These are phyloP conservation scores for Penicillium griseofulvum DNA, from an alignment of 2,329 filamentous ascomycete genomes.

Conservation along the genomic window DNA sequence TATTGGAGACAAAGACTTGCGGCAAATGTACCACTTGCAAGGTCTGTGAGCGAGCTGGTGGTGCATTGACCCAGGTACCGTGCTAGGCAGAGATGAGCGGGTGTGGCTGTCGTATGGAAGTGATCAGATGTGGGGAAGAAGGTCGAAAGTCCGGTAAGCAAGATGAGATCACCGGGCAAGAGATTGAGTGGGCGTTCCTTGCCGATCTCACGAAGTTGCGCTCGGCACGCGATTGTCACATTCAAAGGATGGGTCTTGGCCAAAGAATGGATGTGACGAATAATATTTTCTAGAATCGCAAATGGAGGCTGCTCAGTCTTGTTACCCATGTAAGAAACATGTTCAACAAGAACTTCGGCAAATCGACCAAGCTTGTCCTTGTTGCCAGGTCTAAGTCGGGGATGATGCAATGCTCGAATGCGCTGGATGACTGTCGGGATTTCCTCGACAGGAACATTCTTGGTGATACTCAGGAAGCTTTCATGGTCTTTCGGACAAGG, in stretches of 20 bases:
- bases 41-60: slow-evolving; percentile 63
- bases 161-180: slow-evolving; percentile 68
- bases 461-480: slow-evolving; percentile 67
- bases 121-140: slow-evolving; percentile 96
- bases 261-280: slow-evolving; percentile 89
- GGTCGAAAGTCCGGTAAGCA: slow-evolving; percentile 78
- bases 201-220: slow-evolving; percentile 61
- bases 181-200: slow-evolving; percentile 53
- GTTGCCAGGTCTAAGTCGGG: slow-evolving; percentile 79
- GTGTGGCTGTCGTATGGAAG: slow-evolving; percentile 92
- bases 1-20: slow-evolving; percentile 77
- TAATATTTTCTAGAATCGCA: slow-evolving; percentile 69
- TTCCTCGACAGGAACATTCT: slow-evolving; percentile 61
- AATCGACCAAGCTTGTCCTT: slow-evolving; percentile 71
- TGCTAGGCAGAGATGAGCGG: slow-evolving; percentile 78
- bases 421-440: slow-evolving; percentile 79
- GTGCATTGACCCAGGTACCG: slow-evolving; percentile 78
- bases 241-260: slow-evolving; percentile 79
- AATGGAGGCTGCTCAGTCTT: slow-evolving; percentile 57
- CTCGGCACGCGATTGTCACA: slow-evolving; percentile 73
- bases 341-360: slow-evolving; percentile 49
- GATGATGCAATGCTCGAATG: slow-evolving; percentile 88
- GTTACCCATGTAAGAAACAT: slow-evolving; percentile 59
- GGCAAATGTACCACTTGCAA: slow-evolving; percentile 74
- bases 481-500: slow-evolving; percentile 75